Percentiles rank a stretch among this genome's conserved stretches.
phyloP scores from a whole-genome alignment of 2,329 filamentous ascomycete genomes.

The Talaromyces sp. region DNA sequence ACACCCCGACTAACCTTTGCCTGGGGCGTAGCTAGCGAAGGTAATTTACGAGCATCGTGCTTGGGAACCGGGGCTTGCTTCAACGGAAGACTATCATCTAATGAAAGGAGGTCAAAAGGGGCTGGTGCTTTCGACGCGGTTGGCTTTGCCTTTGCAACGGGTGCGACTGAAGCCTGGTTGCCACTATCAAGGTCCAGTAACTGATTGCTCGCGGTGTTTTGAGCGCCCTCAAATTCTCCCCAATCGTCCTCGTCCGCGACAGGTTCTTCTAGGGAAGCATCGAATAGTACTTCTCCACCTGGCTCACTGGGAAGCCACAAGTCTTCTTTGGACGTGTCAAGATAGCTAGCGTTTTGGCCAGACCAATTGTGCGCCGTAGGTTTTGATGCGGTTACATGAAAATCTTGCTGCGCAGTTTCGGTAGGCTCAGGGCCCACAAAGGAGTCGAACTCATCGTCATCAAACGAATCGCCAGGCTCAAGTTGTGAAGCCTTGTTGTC shows the following conservation, averaged over 20 bases:
- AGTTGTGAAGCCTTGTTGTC: neutral
- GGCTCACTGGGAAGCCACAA: constrained; percentile 6
- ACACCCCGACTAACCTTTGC: constrained; percentile 15
- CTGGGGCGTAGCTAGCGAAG: constrained; percentile 7
- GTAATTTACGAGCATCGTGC: neutral
- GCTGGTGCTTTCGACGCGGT: constrained; percentile 15
- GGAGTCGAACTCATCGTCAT: constrained; percentile 11
- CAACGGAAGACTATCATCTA: constrained; percentile 16
- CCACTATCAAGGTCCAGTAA: constrained; percentile 5
- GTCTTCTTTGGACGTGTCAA: neutral
- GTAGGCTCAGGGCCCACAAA: constrained; percentile 9
- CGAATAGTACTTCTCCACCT: constrained; percentile 55
- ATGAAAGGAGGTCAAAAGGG: constrained; percentile 25
- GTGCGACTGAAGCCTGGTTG: neutral
- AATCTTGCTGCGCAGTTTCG: neutral
- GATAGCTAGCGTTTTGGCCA: neutral
- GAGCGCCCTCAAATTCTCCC: constrained; percentile 42
- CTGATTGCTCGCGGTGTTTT: constrained; percentile 14
- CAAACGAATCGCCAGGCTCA: neutral
- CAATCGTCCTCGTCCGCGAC: constrained; percentile 36
- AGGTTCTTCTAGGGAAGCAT: constrained; percentile 42
- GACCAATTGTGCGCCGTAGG: neutral
- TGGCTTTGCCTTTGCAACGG: constrained; percentile 1
- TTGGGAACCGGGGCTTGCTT: neutral
- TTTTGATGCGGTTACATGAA: neutral